These are phyloP conservation scores for Coemansia umbellata DNA, from an alignment of 192 early-diverging fungal genomes.

Conservation along the genomic window DNA sequence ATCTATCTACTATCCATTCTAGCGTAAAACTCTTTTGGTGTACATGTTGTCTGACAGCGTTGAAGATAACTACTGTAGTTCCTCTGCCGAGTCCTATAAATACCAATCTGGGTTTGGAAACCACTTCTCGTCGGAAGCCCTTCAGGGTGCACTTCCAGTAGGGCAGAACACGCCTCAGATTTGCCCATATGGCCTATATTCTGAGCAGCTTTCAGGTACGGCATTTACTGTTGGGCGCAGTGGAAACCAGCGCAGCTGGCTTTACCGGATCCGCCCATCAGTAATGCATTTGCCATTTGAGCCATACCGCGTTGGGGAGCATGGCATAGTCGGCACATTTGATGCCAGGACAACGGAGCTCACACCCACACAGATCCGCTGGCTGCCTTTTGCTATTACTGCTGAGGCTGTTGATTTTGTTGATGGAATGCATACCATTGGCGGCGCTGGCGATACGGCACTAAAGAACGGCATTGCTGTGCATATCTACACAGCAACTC, in stretches of 20 bases:
- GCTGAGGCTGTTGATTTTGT: slow-evolving; percentile 68
- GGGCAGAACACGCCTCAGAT: slow-evolving; percentile 91
- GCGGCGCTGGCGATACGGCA: slow-evolving; percentile 80
- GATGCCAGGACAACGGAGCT: slow-evolving; percentile 52
- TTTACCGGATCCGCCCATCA: slow-evolving; percentile 93
- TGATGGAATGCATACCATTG: slow-evolving; percentile 77
- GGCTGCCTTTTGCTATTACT: slow-evolving; percentile 80
- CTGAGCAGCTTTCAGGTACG: slow-evolving; percentile 91
- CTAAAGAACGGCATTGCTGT: slow-evolving; percentile 77
- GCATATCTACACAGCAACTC: slow-evolving; percentile 76
- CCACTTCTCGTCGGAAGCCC: slow-evolving; percentile 79
- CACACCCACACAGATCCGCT: slow-evolving; percentile 87
- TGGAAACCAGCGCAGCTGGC: slow-evolving; percentile 85
- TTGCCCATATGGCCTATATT: slow-evolving; percentile 85
- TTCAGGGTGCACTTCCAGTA: slow-evolving; percentile 76
- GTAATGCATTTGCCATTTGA: slow-evolving; percentile 77
- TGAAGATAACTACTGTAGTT: not conserved
- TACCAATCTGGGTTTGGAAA: slow-evolving; percentile 89
- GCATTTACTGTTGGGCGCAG: slow-evolving; percentile 82
- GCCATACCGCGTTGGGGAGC: slow-evolving; percentile 11
- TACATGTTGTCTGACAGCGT: not conserved
- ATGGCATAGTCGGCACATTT: slow-evolving; percentile 61
- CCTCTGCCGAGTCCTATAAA: slow-evolving; percentile 23
- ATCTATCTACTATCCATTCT: not conserved
- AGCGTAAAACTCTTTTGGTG: not conserved